Evolutionary conservation across 2,329 filamentous ascomycete genomes (phyloP), one percentile per base, ranked within the genome.

Genomic region (Colletotrichum musicola): DNA sequence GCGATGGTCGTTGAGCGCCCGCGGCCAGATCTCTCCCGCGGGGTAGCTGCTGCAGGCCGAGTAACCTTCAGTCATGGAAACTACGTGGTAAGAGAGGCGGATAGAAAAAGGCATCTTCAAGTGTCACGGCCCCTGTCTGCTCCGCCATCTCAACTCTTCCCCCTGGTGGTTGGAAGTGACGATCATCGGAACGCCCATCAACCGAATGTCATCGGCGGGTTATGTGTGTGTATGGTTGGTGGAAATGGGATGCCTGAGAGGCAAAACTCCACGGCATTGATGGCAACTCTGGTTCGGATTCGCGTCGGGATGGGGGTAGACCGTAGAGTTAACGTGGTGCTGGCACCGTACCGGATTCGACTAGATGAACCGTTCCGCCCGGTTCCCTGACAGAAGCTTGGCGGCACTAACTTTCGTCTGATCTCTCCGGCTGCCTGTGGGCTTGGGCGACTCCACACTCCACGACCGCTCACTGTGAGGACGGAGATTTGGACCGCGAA

Each of bases 121-220:
- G 40, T 51, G 51, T 35, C 49, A 62, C 56, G 25, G 35, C 50
- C 56, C 62, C 35, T 60, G 49, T 50, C 44, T 42, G 14, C 50
- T 62, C 56, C 67, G 56, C 62, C 62, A 69, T 69, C 54, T 57
- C 50, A 62, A 57, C 50, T 69, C 56, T 6, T 6, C 30, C 46
- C 38, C 22, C 44, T 35, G 25, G 51, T 47, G 35, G 56, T 66
- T 30, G 61, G 35, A 20, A 20, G 49, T 53, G 56, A 46, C 40
- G 66, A 69, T 69, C 66, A 25, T 62, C 66, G 51, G 66, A 44
- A 69, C 54, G 50, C 51, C 44, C 44, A 62, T 67, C 50, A 47
- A 62, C 66, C 66, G 62, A 62, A 42, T 42, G 50, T n/a, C 22
- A 57, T 18, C 27, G 40, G 46, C n/a, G 56, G 57, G 30, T 25